Base-by-base conservation (phyloP, 2,329 filamentous ascomycete genomes). In the Stachybotrys elegans region DNA sequence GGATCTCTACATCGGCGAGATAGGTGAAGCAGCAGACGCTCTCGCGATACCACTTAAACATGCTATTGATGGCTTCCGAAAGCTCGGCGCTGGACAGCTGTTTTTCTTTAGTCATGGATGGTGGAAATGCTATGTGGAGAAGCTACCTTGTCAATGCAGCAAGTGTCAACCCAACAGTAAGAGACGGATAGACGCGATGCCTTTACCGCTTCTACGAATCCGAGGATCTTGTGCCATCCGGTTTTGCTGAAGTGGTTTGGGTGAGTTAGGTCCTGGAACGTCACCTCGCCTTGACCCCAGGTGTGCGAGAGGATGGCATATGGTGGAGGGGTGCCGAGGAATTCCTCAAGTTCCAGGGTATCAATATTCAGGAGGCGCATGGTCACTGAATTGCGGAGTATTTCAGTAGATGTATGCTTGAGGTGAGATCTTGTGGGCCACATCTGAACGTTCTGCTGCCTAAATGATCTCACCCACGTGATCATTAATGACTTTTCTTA, bases 281-380 rank as follows among this genome's bases (percentile, higher is more conserved):
- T 51, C 3, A 57, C 49, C 34, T 62, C 57, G 21, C 48, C 56
- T 8, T 40, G 20, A 31, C 51, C 51, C 59, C 59, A 61, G 2
- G 54, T 59, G 25, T 61, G 59, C 4, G 59, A 61, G 7, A 61
- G 47, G 40, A 61, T 59, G 29, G 57, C 56, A 23, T 58, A 60
- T 2, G 47, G 48, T 3, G 57, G 57, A 14, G 36, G 8, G 25
- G 8, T 14, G 14, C 14, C 9, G 9, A 29, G 14, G 25, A 29
- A 29, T 29, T 29, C 9, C 25, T 29, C 25, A 29, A 29, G 25
- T 9, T 8, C 8, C 8, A 29, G 25, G 8, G 25, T 29, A 14
- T 8, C 14, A 9, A 14, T 29, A 14, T 29, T 29, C 9, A 29
- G 25, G 25, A 29, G 25, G 14, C 25, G 25, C 25, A 29, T 29